Percentiles rank a stretch among this genome's conserved stretches.
These are phyloP conservation scores for Aspergillus felis DNA, from an alignment of 2,329 filamentous ascomycete genomes.

Conservation along the genomic window DNA sequence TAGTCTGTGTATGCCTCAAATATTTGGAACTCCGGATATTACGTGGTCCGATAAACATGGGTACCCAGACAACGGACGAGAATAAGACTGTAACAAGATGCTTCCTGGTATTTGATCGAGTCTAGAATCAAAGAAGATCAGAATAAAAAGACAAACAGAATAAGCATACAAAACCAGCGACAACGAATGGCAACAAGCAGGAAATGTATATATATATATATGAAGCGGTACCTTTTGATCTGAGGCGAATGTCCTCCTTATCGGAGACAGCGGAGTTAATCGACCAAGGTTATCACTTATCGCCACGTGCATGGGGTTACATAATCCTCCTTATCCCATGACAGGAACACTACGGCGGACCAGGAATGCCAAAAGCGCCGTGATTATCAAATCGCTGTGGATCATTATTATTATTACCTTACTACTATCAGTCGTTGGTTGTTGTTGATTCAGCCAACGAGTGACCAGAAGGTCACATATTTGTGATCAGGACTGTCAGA, in stretches of 20 bases:
- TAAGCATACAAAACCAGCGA: neutral
- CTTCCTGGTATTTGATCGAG: neutral
- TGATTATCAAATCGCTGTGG: constrained; percentile 2
- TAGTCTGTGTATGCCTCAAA: neutral
- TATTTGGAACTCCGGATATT: neutral
- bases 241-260: neutral
- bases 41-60: neutral
- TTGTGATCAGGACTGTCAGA: neutral
- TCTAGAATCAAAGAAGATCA: neutral
- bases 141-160: neutral
- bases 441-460: neutral
- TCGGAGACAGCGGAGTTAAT: constrained; percentile 19
- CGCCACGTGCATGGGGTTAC: neutral
- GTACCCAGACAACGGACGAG: neutral
- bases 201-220: neutral
- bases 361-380: neutral
- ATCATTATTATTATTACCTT: neutral
- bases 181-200: neutral
- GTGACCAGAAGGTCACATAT: neutral
- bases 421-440: neutral
- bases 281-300: constrained; percentile 20
- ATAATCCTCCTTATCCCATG: neutral
- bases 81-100: neutral
- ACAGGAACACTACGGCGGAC: constrained; percentile 1
- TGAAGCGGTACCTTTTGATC: neutral